Conservation (phyloP, 2,329 filamentous ascomycete genomes). For the Acephala macrosclerotiorum region DNA sequence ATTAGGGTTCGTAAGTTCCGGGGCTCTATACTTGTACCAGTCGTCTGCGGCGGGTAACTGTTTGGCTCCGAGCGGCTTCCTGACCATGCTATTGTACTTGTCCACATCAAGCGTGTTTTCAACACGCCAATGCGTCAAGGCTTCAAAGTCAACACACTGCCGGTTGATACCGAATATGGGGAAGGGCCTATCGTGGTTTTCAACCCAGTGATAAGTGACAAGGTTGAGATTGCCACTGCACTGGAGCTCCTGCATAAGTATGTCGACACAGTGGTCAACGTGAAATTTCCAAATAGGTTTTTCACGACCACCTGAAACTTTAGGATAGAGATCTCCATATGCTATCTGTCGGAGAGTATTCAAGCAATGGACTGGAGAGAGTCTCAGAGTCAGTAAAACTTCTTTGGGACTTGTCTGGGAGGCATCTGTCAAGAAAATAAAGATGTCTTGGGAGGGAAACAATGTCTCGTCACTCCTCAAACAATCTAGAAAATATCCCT, state of each 20-base stretch:
- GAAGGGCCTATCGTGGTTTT: conserved; percentile 14
- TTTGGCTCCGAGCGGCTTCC: background rate
- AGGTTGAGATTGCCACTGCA: conserved; percentile 14
- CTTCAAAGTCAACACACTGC: conserved; percentile 13
- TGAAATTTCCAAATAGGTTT: conserved; percentile 8
- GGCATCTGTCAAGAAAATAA: conserved; percentile 1
- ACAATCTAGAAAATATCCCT: conserved; percentile 7
- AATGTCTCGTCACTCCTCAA: conserved; percentile 3
- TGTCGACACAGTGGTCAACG: conserved; percentile 17
- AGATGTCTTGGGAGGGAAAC: background rate
- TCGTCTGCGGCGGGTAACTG: background rate
- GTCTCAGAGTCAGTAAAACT: background rate
- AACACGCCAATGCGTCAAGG: conserved; percentile 36
- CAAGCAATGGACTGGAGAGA: background rate
- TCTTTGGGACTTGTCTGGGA: conserved; percentile 2
- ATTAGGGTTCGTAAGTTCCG: conserved; percentile 1
- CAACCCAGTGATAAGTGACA: conserved; percentile 12
- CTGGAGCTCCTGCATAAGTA: conserved; percentile 12
- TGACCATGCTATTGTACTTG: conserved; percentile 1
- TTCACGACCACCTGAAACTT: background rate
- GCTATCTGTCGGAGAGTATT: conserved; percentile 1
- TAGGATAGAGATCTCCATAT: background rate
- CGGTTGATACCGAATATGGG: conserved; percentile 8
- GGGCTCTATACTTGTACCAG: background rate
- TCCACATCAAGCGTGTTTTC: background rate